Evolutionary conservation across 768 basidiomycete species (phyloP).

Genomic region (Trametes coccinea): DNA sequence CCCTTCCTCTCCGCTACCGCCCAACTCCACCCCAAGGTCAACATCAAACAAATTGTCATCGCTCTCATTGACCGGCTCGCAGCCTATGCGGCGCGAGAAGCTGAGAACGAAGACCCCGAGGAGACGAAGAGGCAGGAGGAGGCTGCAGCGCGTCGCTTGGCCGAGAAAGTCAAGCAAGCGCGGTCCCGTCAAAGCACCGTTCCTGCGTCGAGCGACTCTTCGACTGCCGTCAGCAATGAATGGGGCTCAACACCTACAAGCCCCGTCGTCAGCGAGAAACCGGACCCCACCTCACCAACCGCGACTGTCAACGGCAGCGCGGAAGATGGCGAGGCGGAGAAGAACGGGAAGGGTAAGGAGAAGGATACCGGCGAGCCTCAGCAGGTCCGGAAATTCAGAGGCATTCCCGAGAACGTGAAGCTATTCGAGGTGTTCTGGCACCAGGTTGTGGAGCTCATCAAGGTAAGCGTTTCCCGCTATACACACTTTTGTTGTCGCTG

Average conservation of each 20-base stretch:
- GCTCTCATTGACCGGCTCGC: constrained; percentile 95
- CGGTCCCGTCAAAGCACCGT: constrained; percentile 54
- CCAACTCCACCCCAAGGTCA: constrained; percentile 95
- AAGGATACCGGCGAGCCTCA: constrained; percentile 45
- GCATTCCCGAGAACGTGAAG: constrained; percentile 92
- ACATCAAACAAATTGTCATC: constrained; percentile 98
- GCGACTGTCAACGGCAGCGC: constrained; percentile 17
- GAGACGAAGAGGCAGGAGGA: constrained; percentile 93
- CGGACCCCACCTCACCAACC: constrained; percentile 9
- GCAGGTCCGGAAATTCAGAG: constrained; percentile 80
- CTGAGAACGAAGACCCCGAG: constrained; percentile 94
- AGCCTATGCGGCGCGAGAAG: constrained; percentile 94
- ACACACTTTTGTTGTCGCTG: constrained; percentile 8
- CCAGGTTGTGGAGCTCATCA: constrained; percentile 96
- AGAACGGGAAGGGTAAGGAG: constrained; percentile 56
- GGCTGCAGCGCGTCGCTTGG: constrained; percentile 83
- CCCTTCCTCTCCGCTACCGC: constrained; percentile 96
- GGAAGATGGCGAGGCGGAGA: constrained; percentile 29
- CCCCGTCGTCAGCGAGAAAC: constrained; percentile 24
- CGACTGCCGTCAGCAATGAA: constrained; percentile 21
- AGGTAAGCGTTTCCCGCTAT: constrained; percentile 50
- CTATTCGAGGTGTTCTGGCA: constrained; percentile 99
- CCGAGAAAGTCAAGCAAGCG: constrained; percentile 85
- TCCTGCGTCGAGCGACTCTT: constrained; percentile 22
- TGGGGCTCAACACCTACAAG: constrained; percentile 34